Evolutionary conservation across 306 rosid species (phyloP).

Genomic region (Prunus kanzakura): DNA sequence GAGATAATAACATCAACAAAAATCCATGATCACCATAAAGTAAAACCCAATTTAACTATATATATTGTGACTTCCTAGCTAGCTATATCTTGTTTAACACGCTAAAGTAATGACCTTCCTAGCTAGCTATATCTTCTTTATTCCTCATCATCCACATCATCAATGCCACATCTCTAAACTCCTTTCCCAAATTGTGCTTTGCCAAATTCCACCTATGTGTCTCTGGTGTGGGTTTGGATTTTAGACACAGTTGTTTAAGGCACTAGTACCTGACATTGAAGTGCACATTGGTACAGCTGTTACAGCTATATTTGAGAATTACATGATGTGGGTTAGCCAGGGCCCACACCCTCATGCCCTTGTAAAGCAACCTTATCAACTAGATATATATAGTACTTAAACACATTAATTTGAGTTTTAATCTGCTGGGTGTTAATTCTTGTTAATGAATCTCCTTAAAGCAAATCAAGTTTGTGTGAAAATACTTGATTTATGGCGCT

Average conservation of each 20-base stretch:
- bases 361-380: background rate
- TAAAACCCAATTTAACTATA: no score
- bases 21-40: background rate
- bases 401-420: no score
- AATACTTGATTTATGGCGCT: background rate
- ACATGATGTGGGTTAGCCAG: background rate
- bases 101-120: no score
- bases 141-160: background rate
- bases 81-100: no score
- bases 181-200: background rate
- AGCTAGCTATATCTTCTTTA: no score
- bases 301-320: conserved; percentile 1
- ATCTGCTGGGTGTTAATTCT: no score
- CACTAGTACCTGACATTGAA: background rate
- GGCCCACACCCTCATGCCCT: conserved; percentile 1
- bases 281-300: background rate
- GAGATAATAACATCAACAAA: no score
- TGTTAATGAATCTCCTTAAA: no score
- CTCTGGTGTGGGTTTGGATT: background rate
- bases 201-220: conserved; percentile 22
- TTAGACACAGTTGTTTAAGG: background rate
- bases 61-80: no score
- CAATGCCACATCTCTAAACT: conserved; percentile 29
- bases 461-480: no score
- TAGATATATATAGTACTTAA: no score